Evolutionary conservation across 805 yeast genomes (phyloP).

Genomic region (Schwanniomyces pseudopolymorphus): DNA sequence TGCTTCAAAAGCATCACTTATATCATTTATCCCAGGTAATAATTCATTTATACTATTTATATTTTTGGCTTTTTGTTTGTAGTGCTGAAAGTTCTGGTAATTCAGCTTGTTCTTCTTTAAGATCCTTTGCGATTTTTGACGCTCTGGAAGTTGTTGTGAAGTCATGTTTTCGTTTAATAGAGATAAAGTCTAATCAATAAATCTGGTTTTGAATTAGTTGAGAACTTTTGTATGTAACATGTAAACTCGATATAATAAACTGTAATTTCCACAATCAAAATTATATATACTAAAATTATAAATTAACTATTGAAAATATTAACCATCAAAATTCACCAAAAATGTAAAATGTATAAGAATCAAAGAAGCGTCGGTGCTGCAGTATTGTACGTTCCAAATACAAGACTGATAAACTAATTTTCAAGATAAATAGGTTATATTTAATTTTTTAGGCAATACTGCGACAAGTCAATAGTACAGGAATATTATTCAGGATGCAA

Average conservation of each 20-base stretch:
- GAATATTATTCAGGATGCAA: too few relatives aligned
- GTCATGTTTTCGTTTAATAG: slow-evolving; percentile 1
- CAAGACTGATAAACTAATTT: too few relatives aligned
- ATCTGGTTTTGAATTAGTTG: background rate
- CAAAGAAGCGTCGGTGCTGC: too few relatives aligned
- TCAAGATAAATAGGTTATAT: too few relatives aligned
- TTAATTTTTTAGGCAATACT: too few relatives aligned
- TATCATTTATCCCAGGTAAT: slow-evolving; percentile 85
- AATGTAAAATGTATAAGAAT: too few relatives aligned
- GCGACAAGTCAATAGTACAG: too few relatives aligned
- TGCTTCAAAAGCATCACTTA: slow-evolving; percentile 88
- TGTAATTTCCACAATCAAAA: background rate
- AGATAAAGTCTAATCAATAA: background rate
- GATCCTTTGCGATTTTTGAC: slow-evolving; percentile 27
- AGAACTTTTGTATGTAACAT: background rate
- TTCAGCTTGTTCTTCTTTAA: slow-evolving; percentile 7
- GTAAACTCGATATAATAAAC: background rate
- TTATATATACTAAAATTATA: too few relatives aligned
- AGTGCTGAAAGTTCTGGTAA: slow-evolving; percentile 28
- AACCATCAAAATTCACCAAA: too few relatives aligned
- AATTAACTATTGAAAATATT: too few relatives aligned
- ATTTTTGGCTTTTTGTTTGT: slow-evolving; percentile 32
- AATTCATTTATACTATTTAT: slow-evolving; percentile 36
- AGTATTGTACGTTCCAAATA: too few relatives aligned
- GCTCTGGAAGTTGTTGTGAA: slow-evolving; percentile 23